Base-by-base conservation (phyloP, 2,329 filamentous ascomycete genomes). In the Epicoccum sorghinum region DNA sequence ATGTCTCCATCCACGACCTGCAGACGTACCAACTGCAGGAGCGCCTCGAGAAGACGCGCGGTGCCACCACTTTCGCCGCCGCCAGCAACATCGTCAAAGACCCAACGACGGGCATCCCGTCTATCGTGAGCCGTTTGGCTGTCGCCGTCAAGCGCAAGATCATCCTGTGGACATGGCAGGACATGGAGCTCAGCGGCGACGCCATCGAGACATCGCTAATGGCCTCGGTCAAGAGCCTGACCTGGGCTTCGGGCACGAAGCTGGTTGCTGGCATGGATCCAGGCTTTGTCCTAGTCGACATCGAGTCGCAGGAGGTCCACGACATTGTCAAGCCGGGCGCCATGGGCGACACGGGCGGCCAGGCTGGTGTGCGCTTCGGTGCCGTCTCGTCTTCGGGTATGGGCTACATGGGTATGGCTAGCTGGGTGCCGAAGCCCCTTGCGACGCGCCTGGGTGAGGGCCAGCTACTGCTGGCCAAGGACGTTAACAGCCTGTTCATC, bases 51-150 rank as follows among this genome's bases (percentile, higher is more conserved):
- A 88, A 89, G 71, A 96, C 93, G 10, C 95, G 90, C 77, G 95
- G 95, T 64, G 93, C 95, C 12, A 88, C 88, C 2, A 88, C 88
- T 38, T 98, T 99, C 74, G 92, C 93, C 1, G 91, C 96, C 38
- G 97, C 93, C 2, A 96, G 91, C 59, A 96, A 98, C 74, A 96
- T 98, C 50, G 89, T 96, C 63, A 93, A 95, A 73, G 95, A 99
- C 74, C 79, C 87, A 5, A 85, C 86, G 44, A 96, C 91, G 0
- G 90, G 90, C 23, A 93, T 99, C 44, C 93, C 92, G 1, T 91
- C 93, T 63, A 96, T 99, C 51, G 93, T 98, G 61, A 96, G 91
- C 50, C 84, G 92, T 33, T 80, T 99, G 46, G 95, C 92, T 6
- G 93, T 99, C 9, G 92, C 92, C 4, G 91, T 97, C 30, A 98